Evolutionary conservation across 495 filamentous ascomycete genomes (phyloP).

Genomic region (Mycothermus thermophilus): DNA sequence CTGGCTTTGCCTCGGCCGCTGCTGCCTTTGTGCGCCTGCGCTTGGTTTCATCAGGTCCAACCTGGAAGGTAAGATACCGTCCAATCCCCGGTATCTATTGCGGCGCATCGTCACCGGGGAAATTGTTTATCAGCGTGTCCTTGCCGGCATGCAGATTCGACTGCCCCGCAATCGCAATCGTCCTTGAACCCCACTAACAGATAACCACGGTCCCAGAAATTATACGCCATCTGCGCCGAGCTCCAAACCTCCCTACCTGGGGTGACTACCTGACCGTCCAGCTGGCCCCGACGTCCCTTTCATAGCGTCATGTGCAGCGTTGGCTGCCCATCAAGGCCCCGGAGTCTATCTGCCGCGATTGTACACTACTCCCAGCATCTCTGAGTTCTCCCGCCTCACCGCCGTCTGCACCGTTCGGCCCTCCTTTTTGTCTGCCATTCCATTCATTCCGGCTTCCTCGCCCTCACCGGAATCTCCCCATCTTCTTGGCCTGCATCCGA

Average conservation of each 20-base stretch:
- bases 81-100: too few species aligned
- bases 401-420: too few species aligned
- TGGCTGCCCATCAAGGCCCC: constrained; percentile 14
- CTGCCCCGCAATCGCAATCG: constrained; percentile 19
- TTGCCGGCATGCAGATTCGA: constrained; percentile 8
- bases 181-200: constrained; percentile 22
- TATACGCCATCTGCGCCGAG: constrained; percentile 14
- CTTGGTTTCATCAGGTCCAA: too few species aligned
- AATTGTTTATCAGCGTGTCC: constrained; percentile 13
- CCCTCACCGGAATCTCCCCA: too few species aligned
- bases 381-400: not conserved
- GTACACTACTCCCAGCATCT: not conserved
- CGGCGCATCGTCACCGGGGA: too few species aligned
- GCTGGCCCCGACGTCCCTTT: too few species aligned
- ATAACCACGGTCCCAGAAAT: constrained; percentile 18
- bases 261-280: not conserved
- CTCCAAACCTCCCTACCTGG: not conserved
- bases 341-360: not conserved
- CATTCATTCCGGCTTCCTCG: too few species aligned
- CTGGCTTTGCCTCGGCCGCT: too few species aligned
- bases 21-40: too few species aligned
- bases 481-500: too few species aligned
- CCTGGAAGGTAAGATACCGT: too few species aligned
- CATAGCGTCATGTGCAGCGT: constrained; percentile 13
- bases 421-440: too few species aligned